These are phyloP conservation scores for Dichotomocladium elegans DNA, from an alignment of 371 early-diverging fungal species.

Conservation along the genomic window DNA sequence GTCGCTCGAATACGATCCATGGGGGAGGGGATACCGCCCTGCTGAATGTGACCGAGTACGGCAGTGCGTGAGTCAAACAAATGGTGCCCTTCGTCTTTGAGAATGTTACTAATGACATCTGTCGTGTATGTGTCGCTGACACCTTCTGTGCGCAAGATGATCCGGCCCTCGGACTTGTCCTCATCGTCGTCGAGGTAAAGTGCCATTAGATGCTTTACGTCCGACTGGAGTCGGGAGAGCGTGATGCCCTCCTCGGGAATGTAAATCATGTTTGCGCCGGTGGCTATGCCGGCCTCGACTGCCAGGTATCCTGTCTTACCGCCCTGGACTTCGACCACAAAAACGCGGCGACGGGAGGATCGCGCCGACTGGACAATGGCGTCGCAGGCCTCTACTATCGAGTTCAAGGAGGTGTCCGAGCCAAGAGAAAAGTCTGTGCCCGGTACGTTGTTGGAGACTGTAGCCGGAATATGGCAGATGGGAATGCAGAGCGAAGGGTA, in stretches of 20 bases:
- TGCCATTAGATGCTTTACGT: conserved; percentile 73
- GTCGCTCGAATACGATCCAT: conserved; percentile 94
- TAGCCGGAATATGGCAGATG: conserved; percentile 94
- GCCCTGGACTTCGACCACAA: conserved; percentile 98
- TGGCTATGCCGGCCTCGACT: conserved; percentile 86
- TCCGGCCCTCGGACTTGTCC: conserved; percentile 42
- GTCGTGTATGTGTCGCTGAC: conserved; percentile 88
- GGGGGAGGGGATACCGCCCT: conserved; percentile 95
- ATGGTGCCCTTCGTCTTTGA: conserved; percentile 87
- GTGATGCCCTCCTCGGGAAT: conserved; percentile 94
- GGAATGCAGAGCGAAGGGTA: conserved; percentile 93
- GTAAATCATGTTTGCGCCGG: conserved; percentile 93
- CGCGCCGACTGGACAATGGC: conserved; percentile 89
- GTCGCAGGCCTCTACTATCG: conserved; percentile 93
- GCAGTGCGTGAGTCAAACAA: conserved; percentile 91
- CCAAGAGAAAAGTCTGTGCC: conserved; percentile 97
- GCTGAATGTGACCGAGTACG: conserved; percentile 96
- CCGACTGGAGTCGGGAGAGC: conserved; percentile 77
- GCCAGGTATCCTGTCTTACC: conserved; percentile 96
- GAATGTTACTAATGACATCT: conserved; percentile 84
- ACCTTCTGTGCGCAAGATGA: conserved; percentile 70
- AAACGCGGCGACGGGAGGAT: conserved; percentile 88
- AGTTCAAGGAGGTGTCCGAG: conserved; percentile 96
- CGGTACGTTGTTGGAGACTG: conserved; percentile 98
- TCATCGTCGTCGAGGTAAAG: conserved; percentile 73